Percentiles rank a stretch among this genome's conserved stretches.
Conservation (phyloP, 164 flowering plant genomes). For the Tetrastigma voinierianum region DNA sequence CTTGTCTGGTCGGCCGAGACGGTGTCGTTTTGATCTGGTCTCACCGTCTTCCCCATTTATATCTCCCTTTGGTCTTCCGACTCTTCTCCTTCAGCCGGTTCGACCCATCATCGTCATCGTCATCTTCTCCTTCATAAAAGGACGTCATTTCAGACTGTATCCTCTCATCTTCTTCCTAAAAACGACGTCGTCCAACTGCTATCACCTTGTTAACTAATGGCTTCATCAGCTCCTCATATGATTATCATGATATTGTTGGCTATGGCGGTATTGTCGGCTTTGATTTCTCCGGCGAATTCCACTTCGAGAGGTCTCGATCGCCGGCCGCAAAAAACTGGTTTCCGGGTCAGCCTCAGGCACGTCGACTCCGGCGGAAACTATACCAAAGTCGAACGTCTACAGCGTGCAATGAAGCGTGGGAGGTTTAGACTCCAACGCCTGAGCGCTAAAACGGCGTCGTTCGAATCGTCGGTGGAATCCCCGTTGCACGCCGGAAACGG, state of each 20-base stretch:
- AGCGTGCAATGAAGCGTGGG: constrained; percentile 58
- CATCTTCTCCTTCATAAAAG: too few species aligned
- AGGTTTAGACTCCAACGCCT: constrained; percentile 41
- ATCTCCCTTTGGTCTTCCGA: too few species aligned
- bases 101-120: too few species aligned
- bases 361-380: constrained; percentile 59
- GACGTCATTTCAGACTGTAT: too few species aligned
- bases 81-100: too few species aligned
- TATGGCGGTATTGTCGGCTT: background rate
- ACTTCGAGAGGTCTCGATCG: constrained; percentile 9
- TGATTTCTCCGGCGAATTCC: constrained; percentile 8
- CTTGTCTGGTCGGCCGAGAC: too few species aligned
- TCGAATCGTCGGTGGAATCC: constrained; percentile 16
- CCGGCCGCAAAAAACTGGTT: constrained; percentile 22
- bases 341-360: constrained; percentile 47
- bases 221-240: background rate
- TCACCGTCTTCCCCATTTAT: too few species aligned
- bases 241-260: background rate
- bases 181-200: too few species aligned
- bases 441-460: constrained; percentile 14
- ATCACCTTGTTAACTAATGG: background rate
- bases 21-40: too few species aligned
- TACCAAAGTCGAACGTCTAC: constrained; percentile 52
- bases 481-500: constrained; percentile 52
- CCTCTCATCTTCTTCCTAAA: too few species aligned